Percentiles rank a stretch among this genome's conserved stretches.
Conservation (phyloP, 2,329 filamentous ascomycete species). For the Diaporthe citrichinensis region DNA sequence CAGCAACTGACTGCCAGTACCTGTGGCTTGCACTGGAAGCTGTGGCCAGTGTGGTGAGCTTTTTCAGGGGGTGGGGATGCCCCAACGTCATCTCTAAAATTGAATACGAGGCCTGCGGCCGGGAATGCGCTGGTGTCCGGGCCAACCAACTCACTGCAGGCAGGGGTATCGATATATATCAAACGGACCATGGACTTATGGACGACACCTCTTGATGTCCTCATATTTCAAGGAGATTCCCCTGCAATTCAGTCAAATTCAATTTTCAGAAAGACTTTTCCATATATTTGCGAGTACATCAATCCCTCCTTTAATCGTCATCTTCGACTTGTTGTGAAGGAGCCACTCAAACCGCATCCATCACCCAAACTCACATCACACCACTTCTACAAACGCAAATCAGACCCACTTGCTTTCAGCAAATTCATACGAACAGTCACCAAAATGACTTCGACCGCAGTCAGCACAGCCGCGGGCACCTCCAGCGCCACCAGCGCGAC, state of each 20-base stretch:
- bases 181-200: constrained; percentile 31
- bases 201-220: background rate
- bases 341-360: background rate
- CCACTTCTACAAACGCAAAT: background rate
- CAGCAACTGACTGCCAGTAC: constrained; percentile 5
- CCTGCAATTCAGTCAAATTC: background rate
- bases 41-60: constrained; percentile 1
- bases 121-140: constrained; percentile 20
- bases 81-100: constrained; percentile 25
- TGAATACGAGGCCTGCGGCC: constrained; percentile 32
- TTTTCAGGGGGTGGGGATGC: background rate
- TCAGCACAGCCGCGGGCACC: background rate
- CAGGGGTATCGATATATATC: constrained; percentile 35
- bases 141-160: constrained; percentile 24
- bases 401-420: background rate
- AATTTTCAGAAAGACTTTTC: background rate
- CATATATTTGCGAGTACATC: background rate
- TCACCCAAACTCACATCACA: background rate
- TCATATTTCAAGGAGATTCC: background rate
- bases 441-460: constrained; percentile 32
- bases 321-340: background rate
- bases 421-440: background rate
- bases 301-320: background rate
- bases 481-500: background rate
- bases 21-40: background rate